Evolutionary conservation across 495 filamentous ascomycete genomes (phyloP).

Genomic region (Aspergillus nanangensis): DNA sequence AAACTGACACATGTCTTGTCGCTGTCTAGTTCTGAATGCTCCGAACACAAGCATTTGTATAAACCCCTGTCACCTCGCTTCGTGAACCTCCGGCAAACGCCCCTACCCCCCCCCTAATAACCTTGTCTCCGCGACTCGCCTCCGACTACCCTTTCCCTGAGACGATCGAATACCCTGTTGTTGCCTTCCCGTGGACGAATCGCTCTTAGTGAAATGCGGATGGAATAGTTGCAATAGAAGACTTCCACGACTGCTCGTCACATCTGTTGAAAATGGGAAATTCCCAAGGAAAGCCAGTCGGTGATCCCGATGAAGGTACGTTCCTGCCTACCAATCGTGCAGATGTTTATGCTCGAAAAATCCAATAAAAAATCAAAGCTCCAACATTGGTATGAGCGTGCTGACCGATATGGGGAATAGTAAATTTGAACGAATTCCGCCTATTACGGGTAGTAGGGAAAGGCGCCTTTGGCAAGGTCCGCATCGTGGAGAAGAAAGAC

Average conservation of each 20-base stretch:
- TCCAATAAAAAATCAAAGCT: no score
- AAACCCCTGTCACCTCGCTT: constrained; percentile 8
- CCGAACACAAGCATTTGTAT: constrained; percentile 5
- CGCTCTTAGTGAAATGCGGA: constrained; percentile 35
- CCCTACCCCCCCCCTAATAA: constrained; percentile 1
- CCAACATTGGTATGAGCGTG: no score
- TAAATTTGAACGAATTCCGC: constrained; percentile 96
- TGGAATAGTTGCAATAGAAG: constrained; percentile 18
- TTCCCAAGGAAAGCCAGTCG: constrained; percentile 85
- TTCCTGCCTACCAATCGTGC: constrained; percentile 10
- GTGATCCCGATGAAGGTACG: constrained; percentile 89
- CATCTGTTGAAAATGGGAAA: constrained; percentile 72
- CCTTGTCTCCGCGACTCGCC: background rate
- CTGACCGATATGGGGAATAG: constrained; percentile 39
- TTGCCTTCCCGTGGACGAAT: no score
- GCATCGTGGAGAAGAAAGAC: constrained; percentile 97
- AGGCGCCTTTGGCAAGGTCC: constrained; percentile 96
- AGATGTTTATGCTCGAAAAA: no score
- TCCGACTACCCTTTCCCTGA: no score
- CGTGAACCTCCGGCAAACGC: background rate
- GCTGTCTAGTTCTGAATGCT: constrained; percentile 13
- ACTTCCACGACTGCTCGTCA: constrained; percentile 18
- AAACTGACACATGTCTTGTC: constrained; percentile 9
- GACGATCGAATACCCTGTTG: no score
- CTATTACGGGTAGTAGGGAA: constrained; percentile 93